Base-by-base conservation (phyloP, 106 monocot genomes). In the Dendrobium officinale region DNA sequence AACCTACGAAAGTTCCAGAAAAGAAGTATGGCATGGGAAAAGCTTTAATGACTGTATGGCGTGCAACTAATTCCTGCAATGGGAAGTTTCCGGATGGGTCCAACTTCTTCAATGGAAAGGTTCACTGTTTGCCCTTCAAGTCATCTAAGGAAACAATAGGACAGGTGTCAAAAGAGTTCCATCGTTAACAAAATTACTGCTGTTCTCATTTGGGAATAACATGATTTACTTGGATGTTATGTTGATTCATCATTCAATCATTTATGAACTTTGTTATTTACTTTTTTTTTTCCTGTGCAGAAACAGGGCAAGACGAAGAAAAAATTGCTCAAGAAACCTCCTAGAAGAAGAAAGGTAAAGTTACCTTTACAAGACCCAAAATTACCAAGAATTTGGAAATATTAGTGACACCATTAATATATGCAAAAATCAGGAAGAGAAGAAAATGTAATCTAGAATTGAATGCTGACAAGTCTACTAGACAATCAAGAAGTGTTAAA, bases 11-110 rank as follows among this genome's bases (percentile, higher is more conserved):
- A 75, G 19, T 20, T 87, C 75, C 84, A 55, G 55, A 75, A 47
- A 86, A 77, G 80, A 89, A 85, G 54, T 86, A 91, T 90, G 99
- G 99, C 45, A 88, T 90, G 31, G 99, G 99, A 24, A 99, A 99
- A 83, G 95, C 94, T 79, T 84, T 99, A 75, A 99, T 99, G 95
- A 93, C 95, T 20, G 82, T 90, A 16, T 99, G 95, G 99, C 88
- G 44, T 72, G 85, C 87, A 40, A 87, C 83, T 83, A 85, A 91
- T 66, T 73, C 89, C n/a, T 42, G 78, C 58, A 79, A 59, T 81
- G 51, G 80, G 75, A 77, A 81, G 58, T 66, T 82, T 40, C 88
- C 88, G 45, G 13, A 55, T 49, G 64, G 72, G 56, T 41, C 79
- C 20, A 80, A 72, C 86, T 81, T 81, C 10, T n/a, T 79, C 29